Conservation (phyloP, 441 rosid species). For the Sinapis alba region DNA sequence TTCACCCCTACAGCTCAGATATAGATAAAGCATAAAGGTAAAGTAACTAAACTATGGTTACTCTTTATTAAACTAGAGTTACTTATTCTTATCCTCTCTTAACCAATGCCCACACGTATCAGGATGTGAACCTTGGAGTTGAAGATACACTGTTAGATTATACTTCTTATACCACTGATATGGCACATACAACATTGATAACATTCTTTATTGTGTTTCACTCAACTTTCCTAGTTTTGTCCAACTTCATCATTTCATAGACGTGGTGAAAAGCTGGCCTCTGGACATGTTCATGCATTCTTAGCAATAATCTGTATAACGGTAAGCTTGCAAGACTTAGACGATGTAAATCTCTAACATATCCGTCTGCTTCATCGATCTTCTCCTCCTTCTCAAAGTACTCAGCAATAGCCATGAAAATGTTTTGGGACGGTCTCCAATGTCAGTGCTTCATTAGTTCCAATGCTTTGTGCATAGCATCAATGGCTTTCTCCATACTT, state of each 20-base stretch:
- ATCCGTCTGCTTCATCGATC: slow-evolving; percentile 50
- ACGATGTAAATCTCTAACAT: slow-evolving; percentile 45
- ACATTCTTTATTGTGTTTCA: neutral
- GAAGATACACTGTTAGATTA: too few species aligned
- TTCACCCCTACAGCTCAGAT: too few species aligned
- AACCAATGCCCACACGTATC: neutral
- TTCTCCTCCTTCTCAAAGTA: slow-evolving; percentile 53
- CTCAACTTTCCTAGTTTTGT: slow-evolving; percentile 29
- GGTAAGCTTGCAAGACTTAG: slow-evolving; percentile 55
- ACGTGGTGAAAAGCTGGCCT: slow-evolving; percentile 48
- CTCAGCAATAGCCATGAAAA: slow-evolving; percentile 48
- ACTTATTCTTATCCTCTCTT: too few species aligned
- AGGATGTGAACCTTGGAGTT: too few species aligned
- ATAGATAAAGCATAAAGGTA: too few species aligned
- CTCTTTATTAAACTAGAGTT: too few species aligned
- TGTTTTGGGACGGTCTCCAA: slow-evolving; percentile 61
- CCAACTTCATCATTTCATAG: slow-evolving; percentile 59
- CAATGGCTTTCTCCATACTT: slow-evolving; percentile 55
- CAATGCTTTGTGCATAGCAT: slow-evolving; percentile 56
- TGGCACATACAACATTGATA: too few species aligned
- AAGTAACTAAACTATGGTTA: too few species aligned
- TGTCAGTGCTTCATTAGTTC: slow-evolving; percentile 49
- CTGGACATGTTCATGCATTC: slow-evolving; percentile 46
- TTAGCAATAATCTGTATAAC: slow-evolving; percentile 53
- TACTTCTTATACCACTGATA: too few species aligned